A percentile compares a stretch with the other conserved stretches of the same genome.
Conservation (phyloP, 805 yeast species). For the Pichia kluyveri region DNA sequence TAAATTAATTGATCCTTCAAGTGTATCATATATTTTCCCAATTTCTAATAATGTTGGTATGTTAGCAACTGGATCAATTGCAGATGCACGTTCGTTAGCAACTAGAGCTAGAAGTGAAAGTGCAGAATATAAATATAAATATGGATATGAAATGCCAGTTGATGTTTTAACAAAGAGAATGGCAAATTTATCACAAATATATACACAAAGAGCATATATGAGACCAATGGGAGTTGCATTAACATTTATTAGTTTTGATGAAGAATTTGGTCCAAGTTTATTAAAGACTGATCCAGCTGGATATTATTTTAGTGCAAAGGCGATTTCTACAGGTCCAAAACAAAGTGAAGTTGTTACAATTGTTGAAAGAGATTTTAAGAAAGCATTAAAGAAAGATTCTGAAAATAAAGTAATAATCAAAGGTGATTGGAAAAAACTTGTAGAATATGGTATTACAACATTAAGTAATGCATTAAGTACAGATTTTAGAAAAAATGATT, state of each 20-base stretch:
- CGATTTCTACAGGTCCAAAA: conserved; percentile 93
- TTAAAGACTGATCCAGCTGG: conserved; percentile 98
- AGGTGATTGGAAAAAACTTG: conserved; percentile 84
- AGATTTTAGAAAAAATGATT: conserved; percentile 87
- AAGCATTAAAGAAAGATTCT: conserved; percentile 27
- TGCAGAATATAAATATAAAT: conserved; percentile 86
- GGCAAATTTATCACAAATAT: conserved; percentile 92
- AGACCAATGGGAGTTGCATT: conserved; percentile 94
- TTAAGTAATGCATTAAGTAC: conserved; percentile 82
- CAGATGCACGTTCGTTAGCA: conserved; percentile 90
- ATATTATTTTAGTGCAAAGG: conserved; percentile 82
- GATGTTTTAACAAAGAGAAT: conserved; percentile 87
- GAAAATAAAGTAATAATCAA: conserved; percentile 37
- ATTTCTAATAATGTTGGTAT: conserved; percentile 79
- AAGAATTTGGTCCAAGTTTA: conserved; percentile 80
- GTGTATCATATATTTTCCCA: conserved; percentile 79
- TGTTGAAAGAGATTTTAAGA: conserved; percentile 84
- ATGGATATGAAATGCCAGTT: conserved; percentile 95
- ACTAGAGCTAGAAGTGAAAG: conserved; percentile 91
- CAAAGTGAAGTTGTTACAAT: conserved; percentile 91
- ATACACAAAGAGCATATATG: conserved; percentile 98
- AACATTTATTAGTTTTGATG: conserved; percentile 82
- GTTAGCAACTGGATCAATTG: conserved; percentile 91
- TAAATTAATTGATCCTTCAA: conserved; percentile 77
- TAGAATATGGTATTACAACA: conserved; percentile 81